Conservation (phyloP, 305 asterid species). For the Fraxinus ornus region DNA sequence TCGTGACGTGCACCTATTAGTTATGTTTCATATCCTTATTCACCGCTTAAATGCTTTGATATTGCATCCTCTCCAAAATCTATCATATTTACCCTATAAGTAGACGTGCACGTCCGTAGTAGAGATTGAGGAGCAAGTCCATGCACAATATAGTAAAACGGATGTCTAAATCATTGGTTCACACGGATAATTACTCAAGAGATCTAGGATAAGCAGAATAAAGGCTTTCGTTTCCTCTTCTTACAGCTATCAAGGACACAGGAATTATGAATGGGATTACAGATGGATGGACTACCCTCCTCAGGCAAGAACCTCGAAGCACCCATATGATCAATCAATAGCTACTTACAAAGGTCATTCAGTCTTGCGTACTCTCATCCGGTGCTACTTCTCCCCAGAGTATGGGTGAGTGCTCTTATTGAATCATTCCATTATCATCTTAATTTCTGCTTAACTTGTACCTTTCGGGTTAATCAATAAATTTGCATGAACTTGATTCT, state of each 20-base stretch:
- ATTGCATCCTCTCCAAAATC: background rate
- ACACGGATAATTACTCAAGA: background rate
- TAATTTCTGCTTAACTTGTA: background rate
- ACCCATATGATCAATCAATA: constrained; percentile 75
- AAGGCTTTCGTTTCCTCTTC: background rate
- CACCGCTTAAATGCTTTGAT: background rate
- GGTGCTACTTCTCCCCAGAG: constrained; percentile 91
- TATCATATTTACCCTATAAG: background rate
- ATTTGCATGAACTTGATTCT: background rate
- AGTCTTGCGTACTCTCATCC: constrained; percentile 77
- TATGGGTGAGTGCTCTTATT: constrained; percentile 49
- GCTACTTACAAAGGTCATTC: constrained; percentile 82
- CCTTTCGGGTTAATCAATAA: background rate
- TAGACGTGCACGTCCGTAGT: background rate
- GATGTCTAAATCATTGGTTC: background rate
- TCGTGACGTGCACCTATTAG: background rate
- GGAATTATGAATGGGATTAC: constrained; percentile 86
- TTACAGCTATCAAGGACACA: constrained; percentile 47
- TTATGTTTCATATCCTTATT: background rate
- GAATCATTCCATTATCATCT: background rate
- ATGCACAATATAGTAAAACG: background rate
- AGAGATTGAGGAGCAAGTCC: background rate
- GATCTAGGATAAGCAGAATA: background rate
- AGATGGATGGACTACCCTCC: constrained; percentile 93
- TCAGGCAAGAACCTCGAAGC: constrained; percentile 65